Percentiles rank a stretch among this genome's conserved stretches.
Evolutionary conservation across 139 green algal genomes (phyloP).

Genomic region (Tetradesmus lagerheimii): DNA sequence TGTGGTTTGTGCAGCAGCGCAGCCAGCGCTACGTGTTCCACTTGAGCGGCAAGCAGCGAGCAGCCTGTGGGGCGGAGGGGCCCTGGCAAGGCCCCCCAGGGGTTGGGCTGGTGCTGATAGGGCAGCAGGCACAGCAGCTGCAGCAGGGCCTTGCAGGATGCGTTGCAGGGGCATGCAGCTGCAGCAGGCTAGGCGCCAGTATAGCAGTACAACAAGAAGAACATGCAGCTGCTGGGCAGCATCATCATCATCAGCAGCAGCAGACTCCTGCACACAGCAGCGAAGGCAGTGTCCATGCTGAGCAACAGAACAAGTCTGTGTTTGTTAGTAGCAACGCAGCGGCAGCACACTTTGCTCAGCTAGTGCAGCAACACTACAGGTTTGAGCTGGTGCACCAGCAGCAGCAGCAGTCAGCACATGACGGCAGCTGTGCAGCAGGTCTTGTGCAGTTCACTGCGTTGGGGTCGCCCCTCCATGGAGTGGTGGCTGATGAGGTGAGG

Average conservation of each 20-base stretch:
- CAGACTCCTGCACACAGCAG: too few relatives aligned
- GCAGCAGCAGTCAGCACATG: not conserved
- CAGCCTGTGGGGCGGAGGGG: slow-evolving; percentile 39
- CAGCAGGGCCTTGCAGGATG: not conserved
- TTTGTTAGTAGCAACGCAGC: not conserved
- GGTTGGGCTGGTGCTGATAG: slow-evolving; percentile 57
- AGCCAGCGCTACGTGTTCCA: slow-evolving; percentile 52
- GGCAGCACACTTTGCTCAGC: not conserved
- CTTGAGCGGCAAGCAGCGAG: slow-evolving; percentile 56
- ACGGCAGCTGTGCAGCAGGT: not conserved
- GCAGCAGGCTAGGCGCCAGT: not conserved
- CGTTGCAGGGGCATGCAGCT: not conserved
- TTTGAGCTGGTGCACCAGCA: slow-evolving; percentile 25
- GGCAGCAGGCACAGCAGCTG: slow-evolving; percentile 32
- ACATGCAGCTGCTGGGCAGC: not conserved
- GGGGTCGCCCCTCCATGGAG: slow-evolving; percentile 50
- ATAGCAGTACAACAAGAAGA: not conserved
- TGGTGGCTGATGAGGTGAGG: slow-evolving; percentile 41
- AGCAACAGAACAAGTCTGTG: not conserved
- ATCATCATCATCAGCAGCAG: slow-evolving; percentile 24
- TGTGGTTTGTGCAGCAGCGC: slow-evolving; percentile 55
- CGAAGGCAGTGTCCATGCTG: too few relatives aligned
- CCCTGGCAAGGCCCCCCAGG: slow-evolving; percentile 47
- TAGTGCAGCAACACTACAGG: not conserved
- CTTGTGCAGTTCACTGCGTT: slow-evolving; percentile 44